Evolutionary conservation across 495 filamentous ascomycete genomes (phyloP), one percentile per base, ranked within the genome.

Genomic region (Hypoxylon lienhwacheense): DNA sequence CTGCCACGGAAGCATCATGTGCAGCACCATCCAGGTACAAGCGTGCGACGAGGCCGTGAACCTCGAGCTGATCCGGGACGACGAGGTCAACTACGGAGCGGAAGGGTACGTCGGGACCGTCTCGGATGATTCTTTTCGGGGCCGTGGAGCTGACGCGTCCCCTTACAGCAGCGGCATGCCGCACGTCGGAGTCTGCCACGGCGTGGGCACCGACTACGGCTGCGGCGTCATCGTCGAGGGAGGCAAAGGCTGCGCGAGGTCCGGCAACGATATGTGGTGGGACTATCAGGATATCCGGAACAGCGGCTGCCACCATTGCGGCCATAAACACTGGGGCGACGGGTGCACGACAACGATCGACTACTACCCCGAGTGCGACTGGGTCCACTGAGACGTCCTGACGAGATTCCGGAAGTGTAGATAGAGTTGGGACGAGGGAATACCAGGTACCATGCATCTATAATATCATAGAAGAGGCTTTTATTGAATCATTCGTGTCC

Each of bases 361-460:
- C 45, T 60, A 54, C n/a, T 15, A 32, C 0, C 54, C 54, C 10
- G 26, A 40, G 25, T 58, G 54, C 14, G 31, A 81, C 20, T 22
- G 8, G 33, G 14, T 55, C 8, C 11, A 14, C n/a, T 53, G 33
- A 40, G 21, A n/a, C 3, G 21, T 7, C 20, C 29, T 7, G 14
- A n/a, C 7, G 32, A 26, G 7, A 8, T 10, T 2, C 11, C 5
- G 20, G 21, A 10, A 11, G 39, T 10, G n/a, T n/a, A 16, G n/a
- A 5, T 28, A 5, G 8, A 12, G 32, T 35, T 16, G 14, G 7
- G 32, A 35, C 6, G 2, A n/a, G 28, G 7, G 10, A n/a, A 7
- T 7, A 31, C n/a, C n/a, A n/a, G n/a, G n/a, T n/a, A n/a, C n/a
- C n/a, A n/a, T n/a, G n/a, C n/a, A n/a, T n/a, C n/a, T n/a, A n/a